A percentile compares a stretch with the other conserved stretches of the same genome.
Conservation (phyloP, 1,139 yeast genomes). For the Torulaspora pretoriensis region DNA sequence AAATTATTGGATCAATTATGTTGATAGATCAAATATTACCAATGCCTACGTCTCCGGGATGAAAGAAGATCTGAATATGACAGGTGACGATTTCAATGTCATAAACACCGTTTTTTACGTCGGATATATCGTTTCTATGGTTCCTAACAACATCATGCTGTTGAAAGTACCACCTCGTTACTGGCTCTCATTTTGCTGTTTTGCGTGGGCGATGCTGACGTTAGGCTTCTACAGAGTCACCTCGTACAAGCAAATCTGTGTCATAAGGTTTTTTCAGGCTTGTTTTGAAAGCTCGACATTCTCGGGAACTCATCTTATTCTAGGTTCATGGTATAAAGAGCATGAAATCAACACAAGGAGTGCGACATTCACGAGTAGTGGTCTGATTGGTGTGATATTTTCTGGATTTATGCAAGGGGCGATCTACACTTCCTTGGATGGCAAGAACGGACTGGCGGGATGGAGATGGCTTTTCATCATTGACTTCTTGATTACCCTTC, state of each 20-base stretch:
- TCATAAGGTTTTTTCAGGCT: conserved; percentile 43
- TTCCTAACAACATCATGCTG: conserved; percentile 15
- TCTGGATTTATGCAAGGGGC: conserved; percentile 52
- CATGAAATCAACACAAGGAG: conserved; percentile 17
- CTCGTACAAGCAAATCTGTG: conserved; percentile 33
- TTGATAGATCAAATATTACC: conserved; percentile 36
- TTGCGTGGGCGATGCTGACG: conserved; percentile 18
- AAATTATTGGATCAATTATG: conserved; percentile 47
- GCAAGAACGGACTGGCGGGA: conserved; percentile 42
- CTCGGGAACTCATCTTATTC: conserved; percentile 45
- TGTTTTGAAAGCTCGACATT: conserved; percentile 55
- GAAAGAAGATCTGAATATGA: conserved; percentile 37
- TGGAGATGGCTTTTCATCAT: conserved; percentile 58
- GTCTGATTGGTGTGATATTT: conserved; percentile 42
- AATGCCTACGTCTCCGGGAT: conserved; percentile 44
- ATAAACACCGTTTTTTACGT: conserved; percentile 37
- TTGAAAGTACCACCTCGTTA: conserved; percentile 15
- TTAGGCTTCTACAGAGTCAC: conserved; percentile 16
- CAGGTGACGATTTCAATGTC: conserved; percentile 36
- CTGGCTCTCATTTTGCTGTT: conserved; percentile 17
- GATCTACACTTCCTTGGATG: conserved; percentile 42
- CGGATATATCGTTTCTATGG: conserved; percentile 33
- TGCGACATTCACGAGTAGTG: conserved; percentile 43
- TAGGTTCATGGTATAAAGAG: conserved; percentile 20
- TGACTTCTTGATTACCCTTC: conserved; percentile 46